Evolutionary conservation across 768 basidiomycete species (phyloP), one percentile per base, ranked within the genome.

Genomic region (Cystofilobasidium bisporidii): DNA sequence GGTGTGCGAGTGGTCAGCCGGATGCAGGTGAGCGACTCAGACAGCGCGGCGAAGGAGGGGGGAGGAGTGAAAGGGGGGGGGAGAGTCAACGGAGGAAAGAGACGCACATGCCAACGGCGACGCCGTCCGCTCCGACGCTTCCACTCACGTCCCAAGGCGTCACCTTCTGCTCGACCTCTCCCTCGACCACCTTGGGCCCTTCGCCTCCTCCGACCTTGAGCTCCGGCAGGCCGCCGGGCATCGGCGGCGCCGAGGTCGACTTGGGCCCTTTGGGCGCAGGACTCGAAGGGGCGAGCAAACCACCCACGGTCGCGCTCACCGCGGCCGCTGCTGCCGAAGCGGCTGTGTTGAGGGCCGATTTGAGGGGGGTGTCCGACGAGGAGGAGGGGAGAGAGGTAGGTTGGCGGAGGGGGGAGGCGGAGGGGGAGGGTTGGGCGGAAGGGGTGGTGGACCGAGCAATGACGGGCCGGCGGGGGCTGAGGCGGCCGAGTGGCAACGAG

Each of bases 121-220:
- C 87, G 64, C 96, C 96, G 73, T 96, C 91, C 26, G 79, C 82
- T 8, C 88, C 84, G 14, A 96, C 87, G 33, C 85, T 86, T 61
- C 94, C 96, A 72, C 94, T 87, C 10, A 98, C 96, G 72, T 97
- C 91, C 89, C 96, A 99, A 20, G 96, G 96, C 0, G 96, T 98
- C 55, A 99, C 86, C 63, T 91, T 81, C 76, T 97, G 93, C 22
- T 82, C 85, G 24, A 72, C 36, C 56, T 67, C 22, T 62, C 26
- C 53, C 2, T 32, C 53, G 38, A 15, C 48, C 65, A 1, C 45
- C 18, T n/a, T 40, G 45, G 5, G 47, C 61, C 30, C 60, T 61
- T 17, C 60, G n/a, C 32, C 61, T n/a, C n/a, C n/a, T n/a, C n/a
- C 63, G 36, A 32, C 61, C 65, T 61, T 64, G 47, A 28, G 53